Percentiles rank a stretch among this genome's conserved stretches.
Conservation (phyloP, 176 grass and related monocot species). For the Oryza officinalis region DNA sequence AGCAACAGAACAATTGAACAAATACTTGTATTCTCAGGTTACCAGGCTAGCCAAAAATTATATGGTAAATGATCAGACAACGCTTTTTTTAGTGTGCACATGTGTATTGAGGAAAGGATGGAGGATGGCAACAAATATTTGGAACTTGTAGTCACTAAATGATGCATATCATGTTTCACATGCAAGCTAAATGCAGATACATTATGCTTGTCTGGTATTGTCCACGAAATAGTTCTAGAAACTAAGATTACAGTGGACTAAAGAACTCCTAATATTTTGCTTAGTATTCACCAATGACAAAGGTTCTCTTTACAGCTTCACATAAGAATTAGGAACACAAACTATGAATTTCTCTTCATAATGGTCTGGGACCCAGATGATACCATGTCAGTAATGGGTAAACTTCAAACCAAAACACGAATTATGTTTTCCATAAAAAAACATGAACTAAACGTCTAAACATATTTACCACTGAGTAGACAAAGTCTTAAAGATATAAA, state of each 20-base stretch:
- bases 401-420: too few species aligned
- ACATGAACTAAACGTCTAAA: background rate
- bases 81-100: background rate
- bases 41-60: background rate
- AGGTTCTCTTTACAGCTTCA: too few species aligned
- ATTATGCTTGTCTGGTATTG: background rate
- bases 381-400: too few species aligned
- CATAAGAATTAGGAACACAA: too few species aligned
- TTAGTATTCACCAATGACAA: background rate
- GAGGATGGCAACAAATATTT: background rate
- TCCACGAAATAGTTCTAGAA: background rate
- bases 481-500: background rate
- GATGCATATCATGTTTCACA: background rate
- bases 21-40: background rate
- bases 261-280: too few species aligned
- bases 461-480: background rate
- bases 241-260: background rate
- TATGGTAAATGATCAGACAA: background rate
- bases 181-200: background rate
- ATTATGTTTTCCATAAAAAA: background rate
- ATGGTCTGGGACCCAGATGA: too few species aligned
- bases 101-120: too few species aligned
- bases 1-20: background rate
- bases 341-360: too few species aligned
- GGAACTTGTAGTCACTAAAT: background rate